phyloP scores from a whole-genome alignment of 106 monocot genomes.

The Apostasia ramifera region DNA sequence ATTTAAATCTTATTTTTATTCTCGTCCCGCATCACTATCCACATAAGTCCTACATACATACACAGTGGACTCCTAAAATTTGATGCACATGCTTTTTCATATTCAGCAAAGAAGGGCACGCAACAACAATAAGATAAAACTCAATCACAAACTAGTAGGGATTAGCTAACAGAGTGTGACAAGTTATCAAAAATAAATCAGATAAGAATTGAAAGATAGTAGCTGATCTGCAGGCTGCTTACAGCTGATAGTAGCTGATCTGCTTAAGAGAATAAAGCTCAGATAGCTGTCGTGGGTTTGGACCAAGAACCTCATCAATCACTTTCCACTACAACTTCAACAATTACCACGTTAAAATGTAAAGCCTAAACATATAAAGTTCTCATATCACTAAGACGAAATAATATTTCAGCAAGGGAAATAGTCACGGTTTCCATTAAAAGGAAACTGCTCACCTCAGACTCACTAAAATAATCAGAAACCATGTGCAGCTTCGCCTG shows the following conservation, averaged over 20 bases:
- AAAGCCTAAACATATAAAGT: too few relatives aligned
- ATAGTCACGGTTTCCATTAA: background rate
- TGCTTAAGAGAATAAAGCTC: conserved; percentile 72
- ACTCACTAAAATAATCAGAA: conserved; percentile 69
- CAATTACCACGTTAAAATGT: conserved; percentile 12
- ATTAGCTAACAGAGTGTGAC: too few relatives aligned
- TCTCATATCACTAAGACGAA: too few relatives aligned
- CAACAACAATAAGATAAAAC: too few relatives aligned
- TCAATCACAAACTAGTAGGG: too few relatives aligned
- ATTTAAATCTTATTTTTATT: too few relatives aligned
- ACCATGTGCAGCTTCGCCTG: conserved; percentile 97
- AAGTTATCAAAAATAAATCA: background rate
- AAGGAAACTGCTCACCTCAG: conserved; percentile 50
- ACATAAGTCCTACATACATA: too few relatives aligned
- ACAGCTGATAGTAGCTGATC: conserved; percentile 39
- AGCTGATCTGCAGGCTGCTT: conserved; percentile 17
- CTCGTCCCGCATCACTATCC: too few relatives aligned
- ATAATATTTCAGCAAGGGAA: background rate
- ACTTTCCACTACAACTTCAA: conserved; percentile 93
- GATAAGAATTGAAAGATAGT: background rate
- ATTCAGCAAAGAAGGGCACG: too few relatives aligned
- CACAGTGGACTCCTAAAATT: too few relatives aligned
- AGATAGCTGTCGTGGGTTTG: conserved; percentile 82
- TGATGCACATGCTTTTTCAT: too few relatives aligned
- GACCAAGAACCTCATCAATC: conserved; percentile 79